Conservation (phyloP, 1,284 basidiomycete genomes). For the Trametes versicolor region DNA sequence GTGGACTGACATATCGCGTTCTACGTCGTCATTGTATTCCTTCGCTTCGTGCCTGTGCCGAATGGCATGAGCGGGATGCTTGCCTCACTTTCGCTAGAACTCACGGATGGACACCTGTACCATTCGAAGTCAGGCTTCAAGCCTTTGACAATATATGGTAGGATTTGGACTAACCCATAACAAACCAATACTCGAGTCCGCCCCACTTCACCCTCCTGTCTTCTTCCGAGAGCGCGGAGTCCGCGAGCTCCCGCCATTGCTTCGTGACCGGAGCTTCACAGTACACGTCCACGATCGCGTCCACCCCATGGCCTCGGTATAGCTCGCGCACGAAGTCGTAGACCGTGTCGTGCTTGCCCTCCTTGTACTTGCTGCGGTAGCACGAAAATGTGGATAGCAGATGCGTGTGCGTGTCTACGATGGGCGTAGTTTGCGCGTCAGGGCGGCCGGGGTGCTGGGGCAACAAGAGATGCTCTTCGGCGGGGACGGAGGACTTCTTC, state of each 20-base stretch:
- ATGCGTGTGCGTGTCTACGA: slow-evolving; percentile 86
- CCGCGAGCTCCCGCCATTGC: slow-evolving; percentile 76
- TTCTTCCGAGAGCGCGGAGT: slow-evolving; percentile 67
- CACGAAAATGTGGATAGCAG: slow-evolving; percentile 72
- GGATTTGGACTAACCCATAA: slow-evolving; percentile 64
- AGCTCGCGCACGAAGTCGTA: slow-evolving; percentile 73
- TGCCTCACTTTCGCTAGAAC: slow-evolving; percentile 36
- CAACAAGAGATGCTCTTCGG: slow-evolving; percentile 42
- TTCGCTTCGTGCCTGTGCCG: slow-evolving; percentile 72
- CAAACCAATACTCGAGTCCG: slow-evolving; percentile 78
- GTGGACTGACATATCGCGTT: slow-evolving; percentile 68
- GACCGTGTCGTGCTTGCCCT: slow-evolving; percentile 59
- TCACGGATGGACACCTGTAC: slow-evolving; percentile 77
- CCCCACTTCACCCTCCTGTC: slow-evolving; percentile 63
- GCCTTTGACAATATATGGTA: slow-evolving; percentile 1
- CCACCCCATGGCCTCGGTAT: slow-evolving; percentile 64
- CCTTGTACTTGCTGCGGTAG: slow-evolving; percentile 68
- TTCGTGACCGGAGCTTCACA: slow-evolving; percentile 76
- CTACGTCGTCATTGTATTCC: slow-evolving; percentile 72
- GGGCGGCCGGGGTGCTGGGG: slow-evolving; percentile 38
- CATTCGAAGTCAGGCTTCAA: slow-evolving; percentile 5
- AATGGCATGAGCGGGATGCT: background rate
- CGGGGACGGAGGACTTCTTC: slow-evolving; percentile 41
- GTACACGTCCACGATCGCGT: slow-evolving; percentile 83
- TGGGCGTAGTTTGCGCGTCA: slow-evolving; percentile 44